Evolutionary conservation across 306 rosid genomes (phyloP), one percentile per base, ranked within the genome.

Genomic region (Prinsepia uniflora): DNA sequence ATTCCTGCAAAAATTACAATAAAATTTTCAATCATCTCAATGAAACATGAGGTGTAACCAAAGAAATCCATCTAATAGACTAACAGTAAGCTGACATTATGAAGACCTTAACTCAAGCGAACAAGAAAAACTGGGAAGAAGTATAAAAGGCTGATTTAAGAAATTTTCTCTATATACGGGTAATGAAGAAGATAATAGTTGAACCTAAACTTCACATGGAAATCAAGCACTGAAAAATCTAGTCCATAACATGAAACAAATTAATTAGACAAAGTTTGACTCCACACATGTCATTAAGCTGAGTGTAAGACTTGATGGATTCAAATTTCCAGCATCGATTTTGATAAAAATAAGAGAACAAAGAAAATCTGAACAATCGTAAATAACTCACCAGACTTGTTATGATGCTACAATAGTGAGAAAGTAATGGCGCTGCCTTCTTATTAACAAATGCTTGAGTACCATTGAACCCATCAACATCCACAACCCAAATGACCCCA

Each of bases 331-430:
- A 24, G 2, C 30, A 24, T 24, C 1, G 30, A 24, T 49, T 13
- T 15, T 49, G 0, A 46, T 10, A 13, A 39, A 42, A 61, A 45
- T 30, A 42, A 11, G 48, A 42, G 7, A n/a, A 55, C 15, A 22
- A 65, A 36, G 48, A 57, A 42, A 59, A 11, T 6, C 11, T 5
- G 3, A 49, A 50, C 42, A 30, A 22, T 8, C 57, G 42, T 40
- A 69, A 63, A 77, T 39, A 22, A 72, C 94, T 70, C 20, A 91
- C 99, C 96, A 94, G 76, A 71, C 94, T 84, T 49, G 99, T 89
- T 76, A 94, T 90, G 76, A 94, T 89, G 76, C 99, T 90, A 76
- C 99, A 94, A 81, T 94, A 94, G 73, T 90, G 99, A 72, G 99
- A 86, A 70, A 91, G 88, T 80, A 91, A 53, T 2, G 89, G 85